Evolutionary conservation across 768 basidiomycete genomes (phyloP).

Genomic region (Termitomyces sp.): DNA sequence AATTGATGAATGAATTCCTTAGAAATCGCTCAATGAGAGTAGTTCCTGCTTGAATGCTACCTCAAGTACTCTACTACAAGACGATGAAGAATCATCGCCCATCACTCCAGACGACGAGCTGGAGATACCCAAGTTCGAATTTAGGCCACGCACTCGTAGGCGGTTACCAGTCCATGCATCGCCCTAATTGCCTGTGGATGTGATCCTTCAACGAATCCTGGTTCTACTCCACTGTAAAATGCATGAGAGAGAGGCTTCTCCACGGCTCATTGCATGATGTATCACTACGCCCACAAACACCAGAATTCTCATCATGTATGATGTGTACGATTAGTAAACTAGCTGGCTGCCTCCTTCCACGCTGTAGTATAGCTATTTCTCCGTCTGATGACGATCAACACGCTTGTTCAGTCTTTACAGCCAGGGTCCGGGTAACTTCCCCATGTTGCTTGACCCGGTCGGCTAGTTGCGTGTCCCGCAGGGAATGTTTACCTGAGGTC

Average conservation of each 20-base stretch:
- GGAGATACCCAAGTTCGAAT: background rate
- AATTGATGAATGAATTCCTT: background rate
- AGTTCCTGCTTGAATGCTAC: background rate
- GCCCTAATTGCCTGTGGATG: background rate
- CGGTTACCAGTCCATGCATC: background rate
- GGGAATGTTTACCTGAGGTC: too few species aligned
- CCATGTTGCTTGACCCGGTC: too few species aligned
- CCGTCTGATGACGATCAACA: background rate
- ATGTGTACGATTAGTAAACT: background rate
- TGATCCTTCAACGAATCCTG: background rate
- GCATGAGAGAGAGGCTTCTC: background rate
- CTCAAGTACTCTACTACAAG: background rate
- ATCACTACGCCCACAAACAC: too few species aligned
- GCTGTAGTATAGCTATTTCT: too few species aligned
- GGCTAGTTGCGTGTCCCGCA: too few species aligned
- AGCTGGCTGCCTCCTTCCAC: background rate
- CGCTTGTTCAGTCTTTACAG: too few species aligned
- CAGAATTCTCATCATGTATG: too few species aligned
- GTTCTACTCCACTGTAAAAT: background rate
- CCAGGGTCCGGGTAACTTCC: too few species aligned
- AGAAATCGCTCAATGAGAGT: background rate
- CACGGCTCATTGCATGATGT: background rate
- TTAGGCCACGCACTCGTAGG: background rate
- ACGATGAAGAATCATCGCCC: background rate
- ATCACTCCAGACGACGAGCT: conserved; percentile 1